phyloP scores from a whole-genome alignment of 2,329 filamentous ascomycete species.

The Trichoderma lentiforme region DNA sequence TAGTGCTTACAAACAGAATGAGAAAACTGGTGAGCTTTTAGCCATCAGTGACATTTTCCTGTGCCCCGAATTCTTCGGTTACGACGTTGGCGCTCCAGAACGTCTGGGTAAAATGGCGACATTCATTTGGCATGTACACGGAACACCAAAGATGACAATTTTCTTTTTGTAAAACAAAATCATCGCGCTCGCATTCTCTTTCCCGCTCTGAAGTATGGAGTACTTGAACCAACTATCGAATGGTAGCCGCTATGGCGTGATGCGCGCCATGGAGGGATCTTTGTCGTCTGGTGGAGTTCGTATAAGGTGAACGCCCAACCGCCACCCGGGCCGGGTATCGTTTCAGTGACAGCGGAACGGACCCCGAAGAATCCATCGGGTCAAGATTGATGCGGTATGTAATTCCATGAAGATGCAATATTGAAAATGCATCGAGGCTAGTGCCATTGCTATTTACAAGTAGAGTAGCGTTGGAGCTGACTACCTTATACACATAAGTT shows the following conservation, averaged over 20 bases:
- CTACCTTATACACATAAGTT: neutral
- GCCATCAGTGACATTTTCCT: neutral
- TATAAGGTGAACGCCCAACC: neutral
- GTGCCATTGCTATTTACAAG: neutral
- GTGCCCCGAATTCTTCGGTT: neutral
- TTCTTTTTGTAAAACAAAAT: neutral
- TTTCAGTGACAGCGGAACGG: neutral
- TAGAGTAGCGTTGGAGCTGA: neutral
- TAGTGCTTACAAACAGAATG: neutral
- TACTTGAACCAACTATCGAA: neutral
- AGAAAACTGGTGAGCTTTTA: neutral
- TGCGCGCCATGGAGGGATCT: neutral
- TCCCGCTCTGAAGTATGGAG: neutral
- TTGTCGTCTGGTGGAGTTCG: neutral
- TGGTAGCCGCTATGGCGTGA: conserved; percentile 6
- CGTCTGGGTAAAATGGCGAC: neutral
- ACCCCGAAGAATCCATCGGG: neutral
- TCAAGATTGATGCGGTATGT: neutral
- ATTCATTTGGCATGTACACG: neutral
- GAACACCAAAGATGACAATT: neutral
- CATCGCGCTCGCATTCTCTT: neutral
- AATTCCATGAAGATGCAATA: neutral
- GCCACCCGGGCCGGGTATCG: neutral
- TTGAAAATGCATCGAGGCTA: neutral
- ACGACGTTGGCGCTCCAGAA: neutral